Percentiles rank a stretch among this genome's conserved stretches.
Evolutionary conservation across 1,284 basidiomycete genomes (phyloP).

Genomic region (Stereum hirsutum): DNA sequence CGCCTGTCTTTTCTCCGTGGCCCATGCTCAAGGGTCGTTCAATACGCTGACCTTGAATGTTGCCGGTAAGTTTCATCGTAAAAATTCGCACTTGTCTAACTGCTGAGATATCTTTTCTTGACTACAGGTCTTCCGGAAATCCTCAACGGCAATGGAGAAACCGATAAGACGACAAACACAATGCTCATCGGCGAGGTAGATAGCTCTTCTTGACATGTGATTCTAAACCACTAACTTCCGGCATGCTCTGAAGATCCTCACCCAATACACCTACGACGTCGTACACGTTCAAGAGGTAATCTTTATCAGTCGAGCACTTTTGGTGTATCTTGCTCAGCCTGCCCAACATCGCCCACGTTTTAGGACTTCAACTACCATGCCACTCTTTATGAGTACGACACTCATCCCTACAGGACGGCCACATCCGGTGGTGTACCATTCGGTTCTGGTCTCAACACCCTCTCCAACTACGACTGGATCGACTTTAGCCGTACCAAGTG

Average conservation of each 20-base stretch:
- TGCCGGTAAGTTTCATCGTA: too few species aligned
- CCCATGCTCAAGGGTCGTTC: not conserved
- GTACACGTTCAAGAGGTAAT: not conserved
- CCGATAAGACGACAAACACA: not conserved
- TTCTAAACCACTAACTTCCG: not conserved
- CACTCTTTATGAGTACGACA: not conserved
- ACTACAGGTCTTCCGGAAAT: not conserved
- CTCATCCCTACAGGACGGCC: not conserved
- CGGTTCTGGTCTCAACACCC: not conserved
- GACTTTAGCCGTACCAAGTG: not conserved
- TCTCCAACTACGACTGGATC: not conserved
- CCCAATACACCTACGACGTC: not conserved
- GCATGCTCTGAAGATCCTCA: not conserved
- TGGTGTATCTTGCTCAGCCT: not conserved
- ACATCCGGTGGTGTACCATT: not conserved
- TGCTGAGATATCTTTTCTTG: too few species aligned
- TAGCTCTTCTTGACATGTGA: not conserved
- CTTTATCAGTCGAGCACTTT: too few species aligned
- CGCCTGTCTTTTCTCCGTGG: not conserved
- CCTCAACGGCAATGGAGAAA: not conserved
- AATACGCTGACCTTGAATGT: not conserved
- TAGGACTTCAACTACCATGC: not conserved
- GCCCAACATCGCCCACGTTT: not conserved
- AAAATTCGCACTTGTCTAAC: too few species aligned
- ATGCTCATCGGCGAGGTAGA: not conserved